phyloP scores from a whole-genome alignment of 352 stramenopile species.

The Discostella stelligera region DNA sequence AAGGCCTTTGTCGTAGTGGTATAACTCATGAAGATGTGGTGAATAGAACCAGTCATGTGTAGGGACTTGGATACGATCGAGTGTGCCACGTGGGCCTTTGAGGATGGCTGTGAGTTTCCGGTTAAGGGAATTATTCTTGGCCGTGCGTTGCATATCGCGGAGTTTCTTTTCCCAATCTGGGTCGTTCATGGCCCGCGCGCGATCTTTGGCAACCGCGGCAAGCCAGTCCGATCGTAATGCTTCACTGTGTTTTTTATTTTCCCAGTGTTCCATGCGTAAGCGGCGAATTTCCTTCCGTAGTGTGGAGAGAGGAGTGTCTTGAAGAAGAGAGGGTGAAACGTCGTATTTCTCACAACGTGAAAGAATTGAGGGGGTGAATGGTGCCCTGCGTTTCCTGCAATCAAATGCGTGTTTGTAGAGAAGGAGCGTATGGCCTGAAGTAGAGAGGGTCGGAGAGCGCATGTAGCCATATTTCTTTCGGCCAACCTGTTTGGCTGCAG shows the following conservation, averaged over 20 bases:
- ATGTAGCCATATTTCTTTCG: conserved; percentile 25
- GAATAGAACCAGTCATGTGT: conserved; percentile 31
- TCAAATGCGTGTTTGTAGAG: conserved; percentile 9
- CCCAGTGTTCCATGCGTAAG: conserved; percentile 13
- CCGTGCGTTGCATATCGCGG: conserved; percentile 2
- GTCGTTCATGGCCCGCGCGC: background rate
- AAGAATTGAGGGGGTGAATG: background rate
- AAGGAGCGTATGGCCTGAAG: background rate
- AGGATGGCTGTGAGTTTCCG: conserved; percentile 10
- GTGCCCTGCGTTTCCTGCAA: background rate
- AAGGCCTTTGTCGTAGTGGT: conserved; percentile 18
- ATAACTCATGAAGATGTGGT: conserved; percentile 12
- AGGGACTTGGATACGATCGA: conserved; percentile 26
- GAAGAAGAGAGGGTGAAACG: background rate
- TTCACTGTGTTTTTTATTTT: conserved; percentile 14
- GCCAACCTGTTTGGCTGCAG: background rate
- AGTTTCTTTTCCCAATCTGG: conserved; percentile 19
- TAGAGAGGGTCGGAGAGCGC: background rate
- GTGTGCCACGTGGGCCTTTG: background rate
- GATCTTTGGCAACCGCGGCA: conserved; percentile 1
- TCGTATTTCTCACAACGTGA: background rate
- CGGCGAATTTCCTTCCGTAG: background rate
- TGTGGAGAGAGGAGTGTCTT: too few species aligned
- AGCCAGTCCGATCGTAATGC: conserved; percentile 9
- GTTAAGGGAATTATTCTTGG: conserved; percentile 10